A percentile compares a stretch with the other conserved stretches of the same genome.
These are phyloP conservation scores for Amanita subjunquillea DNA, from an alignment of 768 basidiomycete genomes.

Conservation along the genomic window DNA sequence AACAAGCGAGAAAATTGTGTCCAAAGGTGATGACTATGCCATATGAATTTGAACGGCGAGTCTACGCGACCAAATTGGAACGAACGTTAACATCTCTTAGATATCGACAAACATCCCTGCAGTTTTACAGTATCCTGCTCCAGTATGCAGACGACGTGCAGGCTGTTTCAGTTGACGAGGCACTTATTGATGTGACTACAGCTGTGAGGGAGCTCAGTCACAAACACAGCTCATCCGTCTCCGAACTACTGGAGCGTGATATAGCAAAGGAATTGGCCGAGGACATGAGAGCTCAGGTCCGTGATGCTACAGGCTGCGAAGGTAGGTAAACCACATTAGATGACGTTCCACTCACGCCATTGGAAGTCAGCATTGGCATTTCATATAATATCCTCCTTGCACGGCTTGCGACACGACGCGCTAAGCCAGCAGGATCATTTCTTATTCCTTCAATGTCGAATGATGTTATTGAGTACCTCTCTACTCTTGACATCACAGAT, in stretches of 20 bases:
- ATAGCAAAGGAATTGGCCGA: slow-evolving; percentile 75
- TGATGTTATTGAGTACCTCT: slow-evolving; percentile 44
- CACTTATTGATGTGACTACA: slow-evolving; percentile 78
- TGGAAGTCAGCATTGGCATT: slow-evolving; percentile 82
- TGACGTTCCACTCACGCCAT: background rate
- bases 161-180: slow-evolving; percentile 95
- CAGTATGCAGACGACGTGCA: slow-evolving; percentile 82
- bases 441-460: slow-evolving; percentile 43
- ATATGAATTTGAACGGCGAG: slow-evolving; percentile 85
- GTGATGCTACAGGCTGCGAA: slow-evolving; percentile 76
- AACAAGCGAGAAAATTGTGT: slow-evolving; percentile 72
- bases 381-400: slow-evolving; percentile 89
- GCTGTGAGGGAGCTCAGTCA: slow-evolving; percentile 33
- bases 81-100: slow-evolving; percentile 23
- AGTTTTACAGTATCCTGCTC: slow-evolving; percentile 92
- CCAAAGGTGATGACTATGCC: slow-evolving; percentile 68
- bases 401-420: slow-evolving; percentile 80
- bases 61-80: background rate
- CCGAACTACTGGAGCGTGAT: slow-evolving; percentile 29
- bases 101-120: slow-evolving; percentile 74
- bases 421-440: slow-evolving; percentile 85
- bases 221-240: slow-evolving; percentile 10
- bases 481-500: slow-evolving; percentile 65
- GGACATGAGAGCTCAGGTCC: slow-evolving; percentile 66
- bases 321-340: slow-evolving; percentile 28